Base-by-base conservation (phyloP, 805 yeast genomes). In the Cyberlindnera xylosilytica region DNA sequence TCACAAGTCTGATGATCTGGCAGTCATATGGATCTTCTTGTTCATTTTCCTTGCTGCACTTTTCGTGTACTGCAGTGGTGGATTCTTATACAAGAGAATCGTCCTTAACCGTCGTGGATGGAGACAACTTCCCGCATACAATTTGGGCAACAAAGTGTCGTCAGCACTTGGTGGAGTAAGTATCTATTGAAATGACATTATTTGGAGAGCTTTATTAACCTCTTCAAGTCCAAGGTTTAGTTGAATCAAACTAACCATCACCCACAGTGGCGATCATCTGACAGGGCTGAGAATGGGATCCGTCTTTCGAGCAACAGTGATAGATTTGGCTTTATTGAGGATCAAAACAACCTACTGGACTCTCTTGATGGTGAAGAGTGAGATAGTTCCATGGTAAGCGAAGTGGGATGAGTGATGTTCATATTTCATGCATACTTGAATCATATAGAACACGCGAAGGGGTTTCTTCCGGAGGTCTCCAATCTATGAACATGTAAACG, bases 1-100 rank as follows among this genome's bases (percentile, higher is more conserved):
- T 9, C 79, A 81, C 39, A 75, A 79, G 52, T 76, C 73, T 11
- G 82, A 81, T 54, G 79, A 83, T 46, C 62, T 76, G 41, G 81
- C 82, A 15, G 79, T 82, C 3, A 72, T 83, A 39, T 78, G 86
- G 69, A 79, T 84, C 37, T 81, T 84, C 50, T 47, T 78, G 15
- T 65, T 78, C 32, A 81, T 83, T 39, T 48, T 70, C 19, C 48
- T 65, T 6, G 64, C 71, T 23, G 74, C 73, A 1, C 48, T 67
- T 5, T 60, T 61, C 2, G 76, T 71, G 13, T 72, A 66, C 37
- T 64, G 69, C 41, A 64, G 72, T 36, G 74, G 70, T 35, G 74
- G 76, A 0, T 55, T 62, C 38, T 52, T 70, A 15, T 56, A 62
- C 43, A 59, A 59, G 41, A 46, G 65, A 46, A 59, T 64, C 32